Evolutionary conservation across 2,329 filamentous ascomycete species (phyloP), one percentile per base, ranked within the genome.

Genomic region (Pseudonectria buxi): DNA sequence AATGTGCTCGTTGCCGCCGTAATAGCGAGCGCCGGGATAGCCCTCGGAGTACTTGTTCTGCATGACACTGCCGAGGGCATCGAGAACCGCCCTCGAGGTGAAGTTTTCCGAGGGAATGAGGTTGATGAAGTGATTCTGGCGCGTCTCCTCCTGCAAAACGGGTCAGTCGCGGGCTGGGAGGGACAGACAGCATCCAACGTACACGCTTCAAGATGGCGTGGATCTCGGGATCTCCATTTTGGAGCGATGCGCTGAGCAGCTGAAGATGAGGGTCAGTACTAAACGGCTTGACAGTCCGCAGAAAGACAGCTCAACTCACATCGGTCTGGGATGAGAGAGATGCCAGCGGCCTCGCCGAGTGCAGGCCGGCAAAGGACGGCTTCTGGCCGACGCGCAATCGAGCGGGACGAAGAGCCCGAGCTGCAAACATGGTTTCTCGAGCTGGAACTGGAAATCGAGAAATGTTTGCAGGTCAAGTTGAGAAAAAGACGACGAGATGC

Each of bases 1-100:
- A 53, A 95, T 95, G 61, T 88, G 86, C 64, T 95, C 84, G 62
- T 95, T 95, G 46, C 89, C 89, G 33, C 88, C 89, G 58, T 95
- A 95, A 69, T 95, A 95, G 58, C 89, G 74, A 40, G 88, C 89
- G 41, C 89, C 89, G 15, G 89, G 90, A 56, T 96, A 96, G 32
- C 90, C 90, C 63, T 96, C 90, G 1, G 89, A 95, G 69, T 96
- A 96, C 65, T 96, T 95, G 66, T 95, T 94, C 62, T 92, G 86
- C 87, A 94, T 94, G 35, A 87, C 83, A 69, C 86, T 92, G 47
- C 86, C 86, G 41, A 94, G 69, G 22, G 86, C 86, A 68, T 94
- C 86, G 37, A 94, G 76, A 14, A 94, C 86, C 15, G 86, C 86
- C 62, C 89, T 83, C 5, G 86, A 92, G 18, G 86, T 94, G 58